Base-by-base conservation (phyloP, 768 basidiomycete species). In the Tylopilus sp. region DNA sequence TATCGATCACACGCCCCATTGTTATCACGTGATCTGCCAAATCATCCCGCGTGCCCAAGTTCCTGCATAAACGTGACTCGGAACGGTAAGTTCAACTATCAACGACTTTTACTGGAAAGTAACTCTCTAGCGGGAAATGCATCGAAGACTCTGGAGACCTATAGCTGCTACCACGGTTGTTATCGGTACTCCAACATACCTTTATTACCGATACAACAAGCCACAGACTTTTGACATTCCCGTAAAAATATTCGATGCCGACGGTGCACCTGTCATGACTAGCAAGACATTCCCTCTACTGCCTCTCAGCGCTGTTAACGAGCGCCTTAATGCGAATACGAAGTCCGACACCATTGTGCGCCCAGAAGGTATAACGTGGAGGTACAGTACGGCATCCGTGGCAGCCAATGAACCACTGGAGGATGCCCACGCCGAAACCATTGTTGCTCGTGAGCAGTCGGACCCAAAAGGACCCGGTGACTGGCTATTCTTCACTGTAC, bases 341-440 rank as follows among this genome's bases (percentile, higher is more conserved):
- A 74, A 72, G 4, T 70, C 71, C 17, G 72, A 81, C 49, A 72
- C 72, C 19, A 71, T 78, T 42, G 52, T 72, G 13, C 74, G 81
- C 37, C 83, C 81, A 0, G 75, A 75, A 30, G 83, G 85, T 17
- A 71, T 82, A 48, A 70, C 76, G 13, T 92, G 89, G 89, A 84
- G 79, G 58, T 86, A 87, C 70, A 79, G 86, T 44, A 95, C 87
- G 4, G 89, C 91, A 17, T 80, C 78, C 30, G 74, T 98, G 31
- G 76, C 89, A 1, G 87, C 92, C 4, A 99, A 99, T 64, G 82
- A 88, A 54, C 91, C 93, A 9, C 85, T 97, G 47, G 97, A 99
- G 71, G 97, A 99, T 66, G 85, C 92, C 24, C 80, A 86, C 58
- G 82, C 89, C 4, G 78, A 79, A 54, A 83, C 85, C 51, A 74